Conservation (phyloP, 2,329 filamentous ascomycete species). For the Talaromyces verruculosus region DNA sequence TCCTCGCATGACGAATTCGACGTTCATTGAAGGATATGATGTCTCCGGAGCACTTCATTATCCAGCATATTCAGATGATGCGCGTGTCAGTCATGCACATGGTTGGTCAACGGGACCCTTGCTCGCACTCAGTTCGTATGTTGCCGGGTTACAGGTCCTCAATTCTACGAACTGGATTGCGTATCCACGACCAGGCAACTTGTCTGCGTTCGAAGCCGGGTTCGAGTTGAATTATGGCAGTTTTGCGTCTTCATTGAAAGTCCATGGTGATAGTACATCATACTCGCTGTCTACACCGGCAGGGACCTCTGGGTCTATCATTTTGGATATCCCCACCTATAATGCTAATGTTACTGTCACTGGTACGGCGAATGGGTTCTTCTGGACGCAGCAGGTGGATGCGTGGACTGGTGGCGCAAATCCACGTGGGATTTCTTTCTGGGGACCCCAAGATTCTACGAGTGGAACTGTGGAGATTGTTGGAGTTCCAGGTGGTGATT, state of each 20-base stretch:
- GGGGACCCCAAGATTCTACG: not conserved
- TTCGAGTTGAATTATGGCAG: not conserved
- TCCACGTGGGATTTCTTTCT: not conserved
- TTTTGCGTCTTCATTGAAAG: not conserved
- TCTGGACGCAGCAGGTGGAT: not conserved
- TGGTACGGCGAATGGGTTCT: not conserved
- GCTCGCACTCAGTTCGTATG: not conserved
- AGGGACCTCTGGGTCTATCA: not conserved
- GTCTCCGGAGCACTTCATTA: not conserved
- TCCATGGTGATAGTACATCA: not conserved
- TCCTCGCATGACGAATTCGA: not conserved
- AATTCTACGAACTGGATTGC: not conserved
- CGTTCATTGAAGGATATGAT: not conserved
- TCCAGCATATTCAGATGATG: not conserved
- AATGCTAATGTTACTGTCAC: not conserved
- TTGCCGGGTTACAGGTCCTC: not conserved
- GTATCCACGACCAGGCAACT: not conserved
- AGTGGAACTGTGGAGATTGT: not conserved
- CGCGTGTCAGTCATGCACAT: not conserved
- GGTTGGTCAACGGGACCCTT: not conserved
- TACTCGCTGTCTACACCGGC: not conserved
- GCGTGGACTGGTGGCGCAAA: not conserved
- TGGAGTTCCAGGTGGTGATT: not conserved
- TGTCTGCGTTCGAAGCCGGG: not conserved
- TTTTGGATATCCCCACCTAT: not conserved